Evolutionary conservation across 257 asterid species (phyloP), one percentile per base, ranked within the genome.

Genomic region (Cruciata laevipes): DNA sequence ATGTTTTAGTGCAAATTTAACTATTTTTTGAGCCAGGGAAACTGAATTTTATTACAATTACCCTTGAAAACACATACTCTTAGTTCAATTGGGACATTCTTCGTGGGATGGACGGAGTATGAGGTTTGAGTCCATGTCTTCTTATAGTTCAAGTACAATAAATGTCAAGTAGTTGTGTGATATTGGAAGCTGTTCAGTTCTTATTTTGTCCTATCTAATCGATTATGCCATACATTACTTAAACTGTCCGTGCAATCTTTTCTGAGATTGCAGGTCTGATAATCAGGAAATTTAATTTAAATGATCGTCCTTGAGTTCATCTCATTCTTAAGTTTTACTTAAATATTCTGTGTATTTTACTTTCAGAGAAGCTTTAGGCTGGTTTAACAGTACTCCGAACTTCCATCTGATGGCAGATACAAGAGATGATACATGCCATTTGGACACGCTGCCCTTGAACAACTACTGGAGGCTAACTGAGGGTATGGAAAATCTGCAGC

Each of bases 401-500:
- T 72, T 82, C 79, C 69, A 82, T 79, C 69, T 78, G 49, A 89
- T 91, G 96, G 95, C 82, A 83, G 89, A 83, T 80, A 78, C 69
- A 73, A 80, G 74, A 73, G 85, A 81, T 68, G 83, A 73, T 37
- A 61, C 52, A 27, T 82, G 74, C 76, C 80, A 71, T 72, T 77
- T 70, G 67, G 87, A 77, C 71, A 69, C 77, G 63, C 85, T 79
- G 72, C 79, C 81, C 77, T 76, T 76, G 70, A 75, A 71, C 72
- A 77, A 81, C 75, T 85, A 84, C 42, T 84, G 90, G 96, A 83
- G 95, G 86, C 85, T 86, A 27, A 79, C 86, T 57, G 84, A 83
- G 73, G 79, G 82, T 76, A 73, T 77, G 49, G 87, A 85, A 49
- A 91, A 87, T 76, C 78, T 85, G 71, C 82, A 74, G 76, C 73